Evolutionary conservation across 306 rosid genomes (phyloP), one percentile per base, ranked within the genome.

Genomic region (Cicer pinnatifidum): DNA sequence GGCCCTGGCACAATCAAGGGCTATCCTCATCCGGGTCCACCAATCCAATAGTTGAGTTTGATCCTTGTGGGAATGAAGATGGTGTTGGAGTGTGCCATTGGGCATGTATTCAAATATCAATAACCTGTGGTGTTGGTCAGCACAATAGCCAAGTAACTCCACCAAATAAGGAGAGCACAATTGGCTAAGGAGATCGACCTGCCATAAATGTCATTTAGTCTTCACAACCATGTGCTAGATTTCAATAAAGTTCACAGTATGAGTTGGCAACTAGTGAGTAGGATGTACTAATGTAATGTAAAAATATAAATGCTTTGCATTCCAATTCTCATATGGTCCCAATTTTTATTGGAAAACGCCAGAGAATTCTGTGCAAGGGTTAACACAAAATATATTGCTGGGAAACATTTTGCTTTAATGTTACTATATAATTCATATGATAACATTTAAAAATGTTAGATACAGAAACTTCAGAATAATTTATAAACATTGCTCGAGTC

Each of bases 101-200:
- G 86, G 90, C 93, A 92, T 85, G 82, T 79, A 82, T 75, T 92
- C 96, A 82, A 88, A 91, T 63, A 95, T 76, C 7, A 95, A 77
- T 28, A 95, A 87, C 86, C 97, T 86, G 62, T 95, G 97, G 76
- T 87, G 84, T 74, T 92, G 97, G 82, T 95, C 99, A 43, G 97
- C 99, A 71, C 97, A 95, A 69, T 95, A 92, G 84, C 99, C 99
- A 40, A 95, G 89, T 57, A 95, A 73, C 81, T 87, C 92, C 86
- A 95, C 97, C 82, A 90, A 82, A 77, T 83, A 87, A 8, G 96
- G 96, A 60, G 92, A 85, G 19, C 83, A 88, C 74, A 90, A 76
- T 33, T 91, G 88, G 80, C 99, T 95, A 23, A 91, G 86, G 7
- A 95, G 86, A 84, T 95, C 99, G 71, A 95, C 99, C 99, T 95